Evolutionary conservation across 2,329 filamentous ascomycete species (phyloP).

Genomic region (Penicillium corylophilum): DNA sequence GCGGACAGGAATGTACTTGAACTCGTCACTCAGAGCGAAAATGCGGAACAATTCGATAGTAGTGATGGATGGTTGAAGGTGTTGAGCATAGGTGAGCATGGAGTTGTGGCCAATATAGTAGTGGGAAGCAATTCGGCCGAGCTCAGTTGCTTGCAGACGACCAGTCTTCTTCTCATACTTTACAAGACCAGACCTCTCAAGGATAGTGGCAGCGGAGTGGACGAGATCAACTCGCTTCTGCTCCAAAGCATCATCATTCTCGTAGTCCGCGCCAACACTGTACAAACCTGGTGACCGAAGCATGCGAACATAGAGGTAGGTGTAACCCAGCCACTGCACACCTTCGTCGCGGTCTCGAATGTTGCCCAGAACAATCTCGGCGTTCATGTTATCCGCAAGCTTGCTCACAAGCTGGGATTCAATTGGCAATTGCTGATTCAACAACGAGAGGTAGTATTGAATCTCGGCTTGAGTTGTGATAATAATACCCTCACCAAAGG

Average conservation of each 20-base stretch:
- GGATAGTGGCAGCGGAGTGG: constrained; percentile 83
- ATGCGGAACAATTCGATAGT: constrained; percentile 96
- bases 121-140: constrained; percentile 92
- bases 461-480: constrained; percentile 95
- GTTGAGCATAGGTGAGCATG: constrained; percentile 95
- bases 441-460: constrained; percentile 92
- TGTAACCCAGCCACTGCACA: constrained; percentile 99
- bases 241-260: constrained; percentile 84
- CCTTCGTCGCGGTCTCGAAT: constrained; percentile 88
- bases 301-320: constrained; percentile 97
- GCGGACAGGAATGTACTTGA: constrained; percentile 97
- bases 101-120: constrained; percentile 97
- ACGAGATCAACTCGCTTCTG: constrained; percentile 97
- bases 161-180: constrained; percentile 96
- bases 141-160: constrained; percentile 83
- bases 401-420: constrained; percentile 94
- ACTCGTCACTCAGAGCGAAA: constrained; percentile 93
- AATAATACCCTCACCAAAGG: constrained; percentile 97
- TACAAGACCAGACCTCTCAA: constrained; percentile 83
- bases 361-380: constrained; percentile 92
- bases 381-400: constrained; percentile 92
- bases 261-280: constrained; percentile 93
- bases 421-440: constrained; percentile 96
- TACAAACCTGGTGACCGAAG: constrained; percentile 91
- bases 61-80: constrained; percentile 89